phyloP scores from a whole-genome alignment of 1,284 basidiomycete genomes.

The Pyrrhoderma lamaoense region DNA sequence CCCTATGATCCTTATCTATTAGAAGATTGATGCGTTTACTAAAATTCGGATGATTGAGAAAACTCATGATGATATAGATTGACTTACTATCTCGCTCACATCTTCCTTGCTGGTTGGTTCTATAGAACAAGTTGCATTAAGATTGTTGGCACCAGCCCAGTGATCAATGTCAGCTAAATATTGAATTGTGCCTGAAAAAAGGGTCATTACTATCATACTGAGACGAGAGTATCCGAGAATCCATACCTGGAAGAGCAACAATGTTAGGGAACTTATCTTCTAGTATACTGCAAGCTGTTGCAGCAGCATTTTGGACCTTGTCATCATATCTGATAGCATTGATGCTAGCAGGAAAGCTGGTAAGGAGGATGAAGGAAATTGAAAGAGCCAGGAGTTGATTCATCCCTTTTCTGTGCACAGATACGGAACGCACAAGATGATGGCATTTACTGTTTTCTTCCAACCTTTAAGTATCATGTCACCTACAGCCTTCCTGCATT shows the following conservation, averaged over 20 bases:
- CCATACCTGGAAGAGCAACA: constrained; percentile 15
- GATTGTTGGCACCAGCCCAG: constrained; percentile 9
- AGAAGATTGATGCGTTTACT: neutral
- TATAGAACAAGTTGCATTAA: constrained; percentile 16
- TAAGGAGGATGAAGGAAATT: no score
- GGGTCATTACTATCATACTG: neutral
- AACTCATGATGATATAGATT: neutral
- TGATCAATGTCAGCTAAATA: constrained; percentile 13
- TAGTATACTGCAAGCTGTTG: constrained; percentile 11
- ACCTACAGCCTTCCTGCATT: no score
- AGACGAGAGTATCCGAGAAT: neutral
- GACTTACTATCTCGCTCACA: constrained; percentile 13
- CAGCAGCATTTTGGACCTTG: neutral
- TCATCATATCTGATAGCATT: no score
- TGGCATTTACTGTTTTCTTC: no score
- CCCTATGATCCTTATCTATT: constrained; percentile 12
- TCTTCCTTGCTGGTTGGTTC: constrained; percentile 11
- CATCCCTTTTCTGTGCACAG: no score
- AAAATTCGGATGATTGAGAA: neutral
- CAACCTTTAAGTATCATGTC: no score
- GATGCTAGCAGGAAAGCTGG: no score
- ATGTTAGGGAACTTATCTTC: constrained; percentile 7
- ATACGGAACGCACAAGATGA: no score
- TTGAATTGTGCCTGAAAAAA: constrained; percentile 12
- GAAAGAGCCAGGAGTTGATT: no score